Percentiles rank a stretch among this genome's conserved stretches.
phyloP scores from a whole-genome alignment of 306 rosid species.

The Quercus variabilis region DNA sequence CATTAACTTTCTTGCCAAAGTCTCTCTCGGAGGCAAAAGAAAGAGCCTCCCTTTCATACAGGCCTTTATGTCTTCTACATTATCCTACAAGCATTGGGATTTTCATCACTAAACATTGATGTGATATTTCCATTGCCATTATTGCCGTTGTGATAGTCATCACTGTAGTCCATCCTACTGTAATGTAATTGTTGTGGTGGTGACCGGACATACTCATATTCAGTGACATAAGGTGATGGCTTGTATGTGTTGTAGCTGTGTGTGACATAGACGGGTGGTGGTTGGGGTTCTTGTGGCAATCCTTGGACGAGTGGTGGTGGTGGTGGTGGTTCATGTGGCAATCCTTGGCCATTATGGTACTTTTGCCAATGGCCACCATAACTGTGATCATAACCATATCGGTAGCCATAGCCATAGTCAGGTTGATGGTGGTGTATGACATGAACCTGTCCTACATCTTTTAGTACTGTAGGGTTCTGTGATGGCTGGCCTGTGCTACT shows the following conservation, averaged over 20 bases:
- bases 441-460: constrained; percentile 43
- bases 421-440: constrained; percentile 42
- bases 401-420: constrained; percentile 32
- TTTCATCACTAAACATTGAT: constrained; percentile 87
- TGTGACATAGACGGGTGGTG: constrained; percentile 37
- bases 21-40: constrained; percentile 9
- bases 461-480: constrained; percentile 24
- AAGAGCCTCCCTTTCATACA: neutral
- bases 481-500: constrained; percentile 25
- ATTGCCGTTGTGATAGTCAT: constrained; percentile 35
- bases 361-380: constrained; percentile 33
- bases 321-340: constrained; percentile 17
- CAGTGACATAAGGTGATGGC: constrained; percentile 57
- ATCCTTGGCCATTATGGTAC: constrained; percentile 35
- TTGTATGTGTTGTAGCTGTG: constrained; percentile 65
- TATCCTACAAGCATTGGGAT: constrained; percentile 87
- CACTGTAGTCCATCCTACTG: constrained; percentile 41
- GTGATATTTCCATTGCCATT: constrained; percentile 44
- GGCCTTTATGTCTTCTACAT: constrained; percentile 27
- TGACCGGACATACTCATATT: constrained; percentile 57
- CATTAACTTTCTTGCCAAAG: constrained; percentile 18
- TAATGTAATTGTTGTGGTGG: constrained; percentile 40
- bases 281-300: constrained; percentile 19
- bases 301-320: constrained; percentile 23
- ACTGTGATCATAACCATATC: constrained; percentile 33